These are phyloP conservation scores for Fusarium papillatum DNA, from an alignment of 2,329 filamentous ascomycete species.

Conservation along the genomic window DNA sequence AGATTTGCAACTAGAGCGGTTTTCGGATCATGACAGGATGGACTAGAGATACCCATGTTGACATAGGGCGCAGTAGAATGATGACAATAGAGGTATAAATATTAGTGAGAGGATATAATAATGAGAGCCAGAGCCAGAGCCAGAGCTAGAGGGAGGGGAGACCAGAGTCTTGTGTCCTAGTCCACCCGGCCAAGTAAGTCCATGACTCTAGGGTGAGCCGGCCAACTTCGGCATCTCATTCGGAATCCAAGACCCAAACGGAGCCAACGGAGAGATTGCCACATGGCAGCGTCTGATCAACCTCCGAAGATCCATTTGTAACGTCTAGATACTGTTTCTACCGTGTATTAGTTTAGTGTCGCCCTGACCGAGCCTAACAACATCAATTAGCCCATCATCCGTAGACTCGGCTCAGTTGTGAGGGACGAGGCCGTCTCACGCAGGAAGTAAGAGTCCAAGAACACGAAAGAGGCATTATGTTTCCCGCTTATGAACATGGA, in stretches of 20 bases:
- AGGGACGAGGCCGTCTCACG: slow-evolving; percentile 3
- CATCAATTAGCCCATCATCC: slow-evolving; percentile 8
- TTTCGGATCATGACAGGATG: background rate
- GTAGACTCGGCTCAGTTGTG: background rate
- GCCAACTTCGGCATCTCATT: slow-evolving; percentile 3
- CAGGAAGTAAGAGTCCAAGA: background rate
- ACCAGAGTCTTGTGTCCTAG: background rate
- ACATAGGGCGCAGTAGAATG: background rate
- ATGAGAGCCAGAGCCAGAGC: slow-evolving; percentile 1
- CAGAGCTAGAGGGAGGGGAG: background rate
- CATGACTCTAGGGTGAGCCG: slow-evolving; percentile 28
- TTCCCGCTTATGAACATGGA: slow-evolving; percentile 2
- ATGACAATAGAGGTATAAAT: background rate
- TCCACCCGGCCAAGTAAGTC: background rate
- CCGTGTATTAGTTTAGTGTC: background rate
- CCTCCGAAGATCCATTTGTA: background rate
- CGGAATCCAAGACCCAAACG: slow-evolving; percentile 7
- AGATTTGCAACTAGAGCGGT: background rate
- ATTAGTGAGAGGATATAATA: background rate
- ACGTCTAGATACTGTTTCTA: background rate
- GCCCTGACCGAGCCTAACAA: background rate
- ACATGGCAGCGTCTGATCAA: slow-evolving; percentile 39
- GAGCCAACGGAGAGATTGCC: slow-evolving; percentile 26
- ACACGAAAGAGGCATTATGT: slow-evolving; percentile 20
- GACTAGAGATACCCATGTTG: background rate